Percentiles rank a stretch among this genome's conserved stretches.
Conservation (phyloP, 805 yeast species). For the Zygotorulaspora danielsina region DNA sequence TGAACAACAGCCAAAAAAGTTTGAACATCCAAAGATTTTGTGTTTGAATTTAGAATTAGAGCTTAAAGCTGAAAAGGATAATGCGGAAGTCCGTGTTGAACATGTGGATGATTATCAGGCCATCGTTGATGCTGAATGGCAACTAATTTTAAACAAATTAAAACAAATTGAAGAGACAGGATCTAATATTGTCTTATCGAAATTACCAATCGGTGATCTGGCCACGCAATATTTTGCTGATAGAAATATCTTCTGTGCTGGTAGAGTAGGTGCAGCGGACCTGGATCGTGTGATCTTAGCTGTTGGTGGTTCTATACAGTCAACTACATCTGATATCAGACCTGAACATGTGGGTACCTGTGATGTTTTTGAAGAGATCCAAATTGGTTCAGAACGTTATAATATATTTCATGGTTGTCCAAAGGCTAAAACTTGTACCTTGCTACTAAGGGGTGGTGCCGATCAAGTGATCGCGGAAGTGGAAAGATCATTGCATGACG, state of each 20-base stretch:
- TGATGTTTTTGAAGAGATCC: slow-evolving; percentile 82
- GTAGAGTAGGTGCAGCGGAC: slow-evolving; percentile 85
- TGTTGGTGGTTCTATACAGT: slow-evolving; percentile 87
- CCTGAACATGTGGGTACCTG: slow-evolving; percentile 79
- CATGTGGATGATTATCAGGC: slow-evolving; percentile 92
- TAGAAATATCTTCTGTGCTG: slow-evolving; percentile 94
- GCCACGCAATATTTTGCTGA: slow-evolving; percentile 99
- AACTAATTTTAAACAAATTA: slow-evolving; percentile 80
- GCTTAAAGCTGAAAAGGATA: slow-evolving; percentile 96
- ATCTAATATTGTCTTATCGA: slow-evolving; percentile 88
- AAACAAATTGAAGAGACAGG: slow-evolving; percentile 80
- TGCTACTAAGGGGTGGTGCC: slow-evolving; percentile 94
- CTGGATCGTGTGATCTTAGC: slow-evolving; percentile 90
- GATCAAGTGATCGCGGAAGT: slow-evolving; percentile 98
- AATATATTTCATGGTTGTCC: slow-evolving; percentile 92
- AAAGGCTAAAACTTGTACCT: slow-evolving; percentile 86
- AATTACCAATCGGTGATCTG: slow-evolving; percentile 94
- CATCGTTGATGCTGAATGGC: slow-evolving; percentile 99
- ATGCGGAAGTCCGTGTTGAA: slow-evolving; percentile 95
- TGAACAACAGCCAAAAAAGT: slow-evolving; percentile 94
- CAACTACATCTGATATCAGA: slow-evolving; percentile 66
- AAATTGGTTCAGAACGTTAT: slow-evolving; percentile 93
- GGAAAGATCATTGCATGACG: slow-evolving; percentile 95
- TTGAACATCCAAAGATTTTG: slow-evolving; percentile 74
- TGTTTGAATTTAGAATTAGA: slow-evolving; percentile 90